phyloP scores from a whole-genome alignment of 257 asterid species.

The Echium plantagineum region DNA sequence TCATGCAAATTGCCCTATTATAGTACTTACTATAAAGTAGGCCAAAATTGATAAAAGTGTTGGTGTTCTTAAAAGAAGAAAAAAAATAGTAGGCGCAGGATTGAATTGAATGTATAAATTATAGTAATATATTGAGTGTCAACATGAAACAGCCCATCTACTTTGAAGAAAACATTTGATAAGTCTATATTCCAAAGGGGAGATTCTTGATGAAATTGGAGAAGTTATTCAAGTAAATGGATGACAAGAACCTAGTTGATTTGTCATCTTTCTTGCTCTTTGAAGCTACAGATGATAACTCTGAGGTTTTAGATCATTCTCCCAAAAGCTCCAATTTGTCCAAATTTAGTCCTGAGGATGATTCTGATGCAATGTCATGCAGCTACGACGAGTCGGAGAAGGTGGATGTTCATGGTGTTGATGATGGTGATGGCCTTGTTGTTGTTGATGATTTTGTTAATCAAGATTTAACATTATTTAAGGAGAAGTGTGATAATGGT shows the following conservation, averaged over 20 bases:
- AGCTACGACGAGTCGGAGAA: constrained; percentile 22
- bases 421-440: not conserved
- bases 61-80: no score
- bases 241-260: constrained; percentile 7
- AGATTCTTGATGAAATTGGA: constrained; percentile 2
- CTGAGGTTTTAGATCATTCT: constrained; percentile 7
- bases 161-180: not conserved
- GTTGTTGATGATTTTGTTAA: not conserved
- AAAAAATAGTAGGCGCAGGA: not conserved
- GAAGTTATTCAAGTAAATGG: not conserved
- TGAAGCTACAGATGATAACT: constrained; percentile 19
- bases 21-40: no score
- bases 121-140: not conserved
- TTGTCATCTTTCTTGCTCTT: constrained; percentile 17
- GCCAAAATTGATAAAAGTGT: no score
- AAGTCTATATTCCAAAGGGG: not conserved
- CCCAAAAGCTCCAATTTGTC: not conserved
- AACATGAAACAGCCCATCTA: not conserved
- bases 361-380: constrained; percentile 43
- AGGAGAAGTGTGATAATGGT: not conserved
- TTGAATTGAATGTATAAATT: not conserved
- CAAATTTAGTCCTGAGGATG: constrained; percentile 1
- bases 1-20: not conserved
- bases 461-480: not conserved
- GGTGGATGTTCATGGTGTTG: not conserved